Conservation (phyloP, 1,284 basidiomycete species). For the Cerioporus squamosus region DNA sequence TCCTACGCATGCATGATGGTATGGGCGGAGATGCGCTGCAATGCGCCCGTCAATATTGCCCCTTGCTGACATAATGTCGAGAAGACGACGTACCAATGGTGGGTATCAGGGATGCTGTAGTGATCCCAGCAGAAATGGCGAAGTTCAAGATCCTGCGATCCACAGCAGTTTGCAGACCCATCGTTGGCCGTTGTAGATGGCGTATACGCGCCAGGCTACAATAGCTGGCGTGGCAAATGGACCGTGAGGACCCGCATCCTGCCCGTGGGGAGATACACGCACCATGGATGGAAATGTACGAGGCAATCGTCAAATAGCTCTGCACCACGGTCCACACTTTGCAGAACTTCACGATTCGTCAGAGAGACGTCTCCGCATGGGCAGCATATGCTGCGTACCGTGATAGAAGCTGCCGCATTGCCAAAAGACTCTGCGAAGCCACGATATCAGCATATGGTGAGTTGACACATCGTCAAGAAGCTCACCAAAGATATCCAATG, state of each 20-base stretch:
- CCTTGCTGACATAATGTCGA: background rate
- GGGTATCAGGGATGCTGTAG: slow-evolving; percentile 29
- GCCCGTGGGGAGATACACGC: background rate
- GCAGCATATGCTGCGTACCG: slow-evolving; percentile 11
- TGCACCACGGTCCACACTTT: slow-evolving; percentile 35
- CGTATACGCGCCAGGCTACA: slow-evolving; percentile 35
- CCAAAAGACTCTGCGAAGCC: slow-evolving; percentile 22
- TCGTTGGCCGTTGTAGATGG: slow-evolving; percentile 30
- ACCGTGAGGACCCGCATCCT: too few relatives aligned
- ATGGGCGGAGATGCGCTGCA: slow-evolving; percentile 30
- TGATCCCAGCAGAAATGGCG: slow-evolving; percentile 28
- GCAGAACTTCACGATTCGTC: slow-evolving; percentile 28
- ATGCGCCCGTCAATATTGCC: background rate
- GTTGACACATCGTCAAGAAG: background rate
- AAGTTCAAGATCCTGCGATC: slow-evolving; percentile 30
- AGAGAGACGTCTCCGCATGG: background rate
- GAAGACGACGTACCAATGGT: slow-evolving; percentile 27
- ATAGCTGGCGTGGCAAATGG: slow-evolving; percentile 20
- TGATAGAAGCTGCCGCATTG: slow-evolving; percentile 18
- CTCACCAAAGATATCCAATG: slow-evolving; percentile 36
- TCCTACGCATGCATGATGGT: slow-evolving; percentile 33
- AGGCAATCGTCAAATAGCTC: slow-evolving; percentile 34
- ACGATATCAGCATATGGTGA: background rate
- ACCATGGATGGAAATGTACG: slow-evolving; percentile 39
- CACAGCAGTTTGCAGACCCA: slow-evolving; percentile 32